Base-by-base conservation (phyloP, 371 early-diverging fungal species). In the Capillidium heterosporum region DNA sequence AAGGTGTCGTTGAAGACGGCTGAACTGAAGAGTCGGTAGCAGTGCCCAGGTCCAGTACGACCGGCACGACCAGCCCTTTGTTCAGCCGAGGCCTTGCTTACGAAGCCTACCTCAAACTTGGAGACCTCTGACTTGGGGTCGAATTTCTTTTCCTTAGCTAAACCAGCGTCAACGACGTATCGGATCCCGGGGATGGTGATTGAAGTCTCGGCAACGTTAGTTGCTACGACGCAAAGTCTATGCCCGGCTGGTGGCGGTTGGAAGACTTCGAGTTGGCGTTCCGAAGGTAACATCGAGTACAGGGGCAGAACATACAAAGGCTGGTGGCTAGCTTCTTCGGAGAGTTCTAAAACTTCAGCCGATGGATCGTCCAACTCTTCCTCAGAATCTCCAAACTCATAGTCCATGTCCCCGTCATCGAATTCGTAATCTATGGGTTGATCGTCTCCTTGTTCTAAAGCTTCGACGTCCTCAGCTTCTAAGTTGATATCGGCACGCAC, bases 141-240 rank as follows among this genome's bases (percentile, higher is more conserved):
- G 65, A 85, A 88, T 8, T 71, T 74, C 52, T 89, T 82, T 71
- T 87, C 85, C 64, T 99, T 99, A 24, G 82, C 85, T 66, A 88
- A 84, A 27, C 99, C 99, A 46, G 83, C 78, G 69, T 99, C 99
- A 15, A 99, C 85, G 0, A 99, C 98, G 65, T 94, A 97, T n/a
- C 80, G 78, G 57, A 99, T 83, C 28, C 85, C 84, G 17, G 95
- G 95, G 47, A 99, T 98, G 1, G 99, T 99, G 21, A 99, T 78
- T 17, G 93, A 91, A 0, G 99, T 98, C 71, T 99, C 99, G 3
- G 99, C 98, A 10, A 99, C 94, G 65, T 99, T 99, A 27, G 99
- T 99, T 7, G 96, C 91, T 31, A 99, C 75, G 10, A 99, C 93
- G 62, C 89, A 87, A 29, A 95, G 71, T 17, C 98, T 80, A n/a